A percentile compares a stretch with the other conserved stretches of the same genome.
These are phyloP conservation scores for Wickerhamiella sergipiensis DNA, from an alignment of 805 yeast genomes.

Conservation along the genomic window DNA sequence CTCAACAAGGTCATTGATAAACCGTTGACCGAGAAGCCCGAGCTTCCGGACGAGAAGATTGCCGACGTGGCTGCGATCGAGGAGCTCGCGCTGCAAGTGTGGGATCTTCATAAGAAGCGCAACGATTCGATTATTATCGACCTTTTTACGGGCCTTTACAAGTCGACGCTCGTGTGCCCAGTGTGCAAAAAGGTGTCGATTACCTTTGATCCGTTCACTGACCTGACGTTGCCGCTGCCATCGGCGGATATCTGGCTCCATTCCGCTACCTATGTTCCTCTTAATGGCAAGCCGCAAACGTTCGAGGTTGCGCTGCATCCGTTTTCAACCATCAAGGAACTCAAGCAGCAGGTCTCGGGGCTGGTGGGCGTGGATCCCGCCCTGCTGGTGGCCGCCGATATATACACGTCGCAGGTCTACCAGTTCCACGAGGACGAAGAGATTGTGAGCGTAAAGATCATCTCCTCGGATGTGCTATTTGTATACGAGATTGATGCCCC, in stretches of 20 bases:
- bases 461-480: conserved; percentile 46
- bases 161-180: conserved; percentile 83
- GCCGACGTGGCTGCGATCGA: conserved; percentile 34
- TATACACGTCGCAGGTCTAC: conserved; percentile 57
- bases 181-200: conserved; percentile 64
- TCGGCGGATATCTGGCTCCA: conserved; percentile 56
- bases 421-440: conserved; percentile 53
- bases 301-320: conserved; percentile 65
- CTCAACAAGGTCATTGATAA: conserved; percentile 68
- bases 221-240: conserved; percentile 81
- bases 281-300: conserved; percentile 33
- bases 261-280: conserved; percentile 48
- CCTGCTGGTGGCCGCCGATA: conserved; percentile 39
- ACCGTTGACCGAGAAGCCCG: conserved; percentile 85
- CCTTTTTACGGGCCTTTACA: conserved; percentile 79
- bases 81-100: conserved; percentile 58
- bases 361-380: conserved; percentile 27
- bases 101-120: conserved; percentile 66
- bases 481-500: conserved; percentile 37
- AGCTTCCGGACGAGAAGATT: conserved; percentile 45
- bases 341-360: conserved; percentile 46
- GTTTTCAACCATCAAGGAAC: conserved; percentile 46
- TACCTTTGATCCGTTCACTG: conserved; percentile 90
- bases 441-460: conserved; percentile 46
- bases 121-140: conserved; percentile 80